Evolutionary conservation across 225 moss, liverwort and hornwort species (phyloP).

Genomic region (Polytrichum commune): DNA sequence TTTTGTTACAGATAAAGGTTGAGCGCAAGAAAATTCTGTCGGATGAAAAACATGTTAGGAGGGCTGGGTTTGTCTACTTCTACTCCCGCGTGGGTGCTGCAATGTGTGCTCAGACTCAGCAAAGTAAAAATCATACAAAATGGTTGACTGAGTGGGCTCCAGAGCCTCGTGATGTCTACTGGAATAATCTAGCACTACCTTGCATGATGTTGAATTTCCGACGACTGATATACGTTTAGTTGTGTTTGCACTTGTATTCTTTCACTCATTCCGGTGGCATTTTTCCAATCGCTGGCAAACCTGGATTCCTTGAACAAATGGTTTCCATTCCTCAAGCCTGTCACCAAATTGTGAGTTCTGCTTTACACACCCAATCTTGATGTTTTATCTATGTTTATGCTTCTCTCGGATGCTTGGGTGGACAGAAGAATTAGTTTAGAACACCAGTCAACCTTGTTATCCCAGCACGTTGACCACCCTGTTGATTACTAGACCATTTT

Average conservation of each 20-base stretch:
- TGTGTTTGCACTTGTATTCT: constrained; percentile 22
- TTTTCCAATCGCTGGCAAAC: too few species aligned
- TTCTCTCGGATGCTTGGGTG: too few species aligned
- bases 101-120: constrained; percentile 45
- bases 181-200: constrained; percentile 46
- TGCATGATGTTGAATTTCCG: constrained; percentile 33
- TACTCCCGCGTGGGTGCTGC: constrained; percentile 57
- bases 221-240: constrained; percentile 15
- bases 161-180: constrained; percentile 8
- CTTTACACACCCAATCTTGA: background rate
- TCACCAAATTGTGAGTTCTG: constrained; percentile 44
- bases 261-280: constrained; percentile 34
- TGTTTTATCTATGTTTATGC: too few species aligned
- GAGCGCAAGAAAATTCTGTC: constrained; percentile 27
- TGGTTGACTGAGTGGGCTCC: constrained; percentile 62
- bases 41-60: constrained; percentile 6
- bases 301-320: too few species aligned
- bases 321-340: constrained; percentile 33
- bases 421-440: too few species aligned
- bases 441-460: too few species aligned
- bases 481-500: background rate
- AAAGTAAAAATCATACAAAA: constrained; percentile 3
- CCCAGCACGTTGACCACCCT: too few species aligned
- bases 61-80: constrained; percentile 35
- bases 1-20: constrained; percentile 25